Conservation (phyloP, 1,284 basidiomycete species). For the Boletus sp. region DNA sequence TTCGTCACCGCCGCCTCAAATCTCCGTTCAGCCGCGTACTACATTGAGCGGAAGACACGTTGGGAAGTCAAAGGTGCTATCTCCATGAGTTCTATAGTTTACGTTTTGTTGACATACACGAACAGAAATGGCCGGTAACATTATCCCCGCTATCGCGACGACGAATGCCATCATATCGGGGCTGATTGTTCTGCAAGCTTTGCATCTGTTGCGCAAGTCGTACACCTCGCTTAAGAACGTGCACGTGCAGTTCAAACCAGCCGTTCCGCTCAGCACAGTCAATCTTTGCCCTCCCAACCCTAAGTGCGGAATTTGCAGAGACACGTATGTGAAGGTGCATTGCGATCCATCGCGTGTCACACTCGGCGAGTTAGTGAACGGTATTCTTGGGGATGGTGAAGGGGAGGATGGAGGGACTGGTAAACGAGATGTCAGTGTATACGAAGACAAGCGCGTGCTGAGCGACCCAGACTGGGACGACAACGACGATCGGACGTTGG, state of each 20-base stretch:
- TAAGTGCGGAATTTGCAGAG: conserved; percentile 82
- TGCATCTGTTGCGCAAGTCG: conserved; percentile 74
- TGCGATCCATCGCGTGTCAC: conserved; percentile 69
- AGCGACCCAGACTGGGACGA: conserved; percentile 91
- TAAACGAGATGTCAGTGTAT: conserved; percentile 72
- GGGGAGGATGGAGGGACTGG: conserved; percentile 39
- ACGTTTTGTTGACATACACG: not conserved
- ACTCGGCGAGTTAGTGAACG: conserved; percentile 71
- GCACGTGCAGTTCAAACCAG: conserved; percentile 72
- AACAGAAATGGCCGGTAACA: conserved; percentile 98
- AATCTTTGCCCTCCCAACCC: conserved; percentile 66
- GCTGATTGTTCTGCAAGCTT: conserved; percentile 88
- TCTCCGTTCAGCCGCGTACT: conserved; percentile 86
- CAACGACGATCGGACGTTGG: conserved; percentile 71
- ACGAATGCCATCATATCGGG: conserved; percentile 98
- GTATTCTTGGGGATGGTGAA: conserved; percentile 54
- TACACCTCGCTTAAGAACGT: conserved; percentile 64
- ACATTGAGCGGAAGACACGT: conserved; percentile 85
- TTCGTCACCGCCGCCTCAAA: conserved; percentile 97
- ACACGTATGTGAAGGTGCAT: conserved; percentile 74
- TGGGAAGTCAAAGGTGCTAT: conserved; percentile 89
- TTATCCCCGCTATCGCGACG: conserved; percentile 98
- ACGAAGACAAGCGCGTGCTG: conserved; percentile 80
- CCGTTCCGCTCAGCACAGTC: conserved; percentile 71
- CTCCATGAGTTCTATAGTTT: not conserved